Evolutionary conservation across 352 stramenopile genomes (phyloP).

Genomic region (Phytophthora pistaciae): DNA sequence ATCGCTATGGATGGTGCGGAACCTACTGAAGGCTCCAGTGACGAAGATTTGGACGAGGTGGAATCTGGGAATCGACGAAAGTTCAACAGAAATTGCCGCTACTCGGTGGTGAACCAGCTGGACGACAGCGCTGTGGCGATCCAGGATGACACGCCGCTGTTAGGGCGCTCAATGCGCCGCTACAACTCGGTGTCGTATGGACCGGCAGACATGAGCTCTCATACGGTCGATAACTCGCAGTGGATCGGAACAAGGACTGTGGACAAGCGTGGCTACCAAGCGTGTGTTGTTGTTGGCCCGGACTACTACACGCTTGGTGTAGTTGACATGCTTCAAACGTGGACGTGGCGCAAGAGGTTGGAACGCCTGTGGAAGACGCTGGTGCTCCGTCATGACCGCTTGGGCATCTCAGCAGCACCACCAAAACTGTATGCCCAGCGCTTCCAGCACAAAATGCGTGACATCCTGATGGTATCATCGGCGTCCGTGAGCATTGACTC

Average conservation of each 20-base stretch:
- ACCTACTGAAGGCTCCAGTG: slow-evolving; percentile 48
- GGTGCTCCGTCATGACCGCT: slow-evolving; percentile 67
- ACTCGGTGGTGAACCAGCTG: slow-evolving; percentile 65
- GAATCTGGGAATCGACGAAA: slow-evolving; percentile 58
- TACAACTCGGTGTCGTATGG: slow-evolving; percentile 67
- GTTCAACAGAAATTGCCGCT: slow-evolving; percentile 77
- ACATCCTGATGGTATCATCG: slow-evolving; percentile 86
- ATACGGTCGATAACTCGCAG: slow-evolving; percentile 37
- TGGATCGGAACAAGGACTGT: slow-evolving; percentile 72
- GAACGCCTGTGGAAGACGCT: slow-evolving; percentile 89
- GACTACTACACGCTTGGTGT: slow-evolving; percentile 91
- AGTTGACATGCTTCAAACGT: slow-evolving; percentile 93
- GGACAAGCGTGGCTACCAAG: slow-evolving; percentile 77
- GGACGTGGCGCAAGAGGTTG: slow-evolving; percentile 84
- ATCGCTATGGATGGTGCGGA: slow-evolving; percentile 41
- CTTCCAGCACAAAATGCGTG: slow-evolving; percentile 87
- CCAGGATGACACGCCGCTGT: slow-evolving; percentile 57
- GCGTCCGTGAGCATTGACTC: slow-evolving; percentile 57
- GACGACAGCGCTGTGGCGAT: slow-evolving; percentile 49
- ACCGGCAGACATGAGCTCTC: slow-evolving; percentile 25
- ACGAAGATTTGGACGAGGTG: slow-evolving; percentile 67
- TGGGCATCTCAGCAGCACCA: slow-evolving; percentile 84
- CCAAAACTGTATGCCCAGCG: slow-evolving; percentile 78
- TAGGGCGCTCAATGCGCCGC: slow-evolving; percentile 33
- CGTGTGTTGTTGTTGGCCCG: slow-evolving; percentile 78